phyloP scores from a whole-genome alignment of 2,329 filamentous ascomycete genomes.

The Exophiala bonariae region DNA sequence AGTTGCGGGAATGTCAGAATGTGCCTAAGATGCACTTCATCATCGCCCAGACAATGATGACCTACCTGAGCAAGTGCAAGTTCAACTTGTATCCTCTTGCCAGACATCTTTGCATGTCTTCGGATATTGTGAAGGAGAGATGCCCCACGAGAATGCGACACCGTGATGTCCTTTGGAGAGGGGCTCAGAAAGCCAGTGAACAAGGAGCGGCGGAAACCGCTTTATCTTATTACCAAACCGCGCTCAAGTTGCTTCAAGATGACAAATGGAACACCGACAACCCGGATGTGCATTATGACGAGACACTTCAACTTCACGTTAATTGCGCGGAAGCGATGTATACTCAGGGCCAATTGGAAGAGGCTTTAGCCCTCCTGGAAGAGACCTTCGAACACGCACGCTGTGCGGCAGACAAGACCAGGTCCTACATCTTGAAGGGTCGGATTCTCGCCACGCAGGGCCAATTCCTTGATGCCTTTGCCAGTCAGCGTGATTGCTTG shows the following conservation, averaged over 20 bases:
- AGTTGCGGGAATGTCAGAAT: conserved; percentile 67
- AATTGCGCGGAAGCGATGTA: conserved; percentile 80
- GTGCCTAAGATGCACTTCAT: conserved; percentile 84
- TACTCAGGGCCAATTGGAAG: conserved; percentile 70
- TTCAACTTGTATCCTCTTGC: conserved; percentile 71
- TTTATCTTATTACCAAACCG: conserved; percentile 76
- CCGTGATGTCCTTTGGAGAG: conserved; percentile 74
- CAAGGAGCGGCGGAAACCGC: conserved; percentile 81
- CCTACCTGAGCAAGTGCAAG: conserved; percentile 63
- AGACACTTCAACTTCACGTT: conserved; percentile 78
- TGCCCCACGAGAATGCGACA: conserved; percentile 65
- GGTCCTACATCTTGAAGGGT: conserved; percentile 79
- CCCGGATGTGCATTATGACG: conserved; percentile 78
- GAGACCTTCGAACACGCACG: conserved; percentile 70
- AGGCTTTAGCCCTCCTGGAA: conserved; percentile 67
- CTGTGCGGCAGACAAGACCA: conserved; percentile 75
- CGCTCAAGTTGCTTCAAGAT: conserved; percentile 75
- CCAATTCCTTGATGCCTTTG: conserved; percentile 68
- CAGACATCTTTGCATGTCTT: conserved; percentile 76
- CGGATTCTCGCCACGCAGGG: conserved; percentile 75
- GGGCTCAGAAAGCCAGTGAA: conserved; percentile 75
- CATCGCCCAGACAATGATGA: conserved; percentile 77
- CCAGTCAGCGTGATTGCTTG: conserved; percentile 70
- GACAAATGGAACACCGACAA: conserved; percentile 71
- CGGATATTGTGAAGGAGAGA: conserved; percentile 69